These are phyloP conservation scores for Stygiomarasmius scandens DNA, from an alignment of 1,284 basidiomycete species.

Conservation along the genomic window DNA sequence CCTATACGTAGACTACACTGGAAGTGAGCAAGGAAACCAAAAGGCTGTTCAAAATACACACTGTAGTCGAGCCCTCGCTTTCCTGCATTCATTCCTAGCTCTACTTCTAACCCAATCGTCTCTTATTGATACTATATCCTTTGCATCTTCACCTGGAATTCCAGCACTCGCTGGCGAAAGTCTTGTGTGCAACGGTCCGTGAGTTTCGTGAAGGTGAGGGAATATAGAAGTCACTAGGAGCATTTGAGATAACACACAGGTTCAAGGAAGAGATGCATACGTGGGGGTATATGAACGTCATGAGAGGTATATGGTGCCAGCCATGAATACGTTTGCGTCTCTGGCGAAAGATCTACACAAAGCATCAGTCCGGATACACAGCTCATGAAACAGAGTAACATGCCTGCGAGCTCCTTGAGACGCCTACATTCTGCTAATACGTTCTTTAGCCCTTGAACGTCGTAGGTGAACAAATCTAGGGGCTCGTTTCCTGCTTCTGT, in stretches of 20 bases:
- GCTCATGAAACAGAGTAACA: constrained; percentile 9
- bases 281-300: constrained; percentile 24
- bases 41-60: constrained; percentile 21
- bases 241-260: not conserved
- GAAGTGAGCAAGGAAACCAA: not conserved
- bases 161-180: constrained; percentile 67
- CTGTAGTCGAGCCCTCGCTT: constrained; percentile 32
- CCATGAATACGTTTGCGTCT: constrained; percentile 36
- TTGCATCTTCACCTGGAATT: constrained; percentile 56
- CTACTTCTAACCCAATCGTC: constrained; percentile 62
- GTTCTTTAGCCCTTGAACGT: constrained; percentile 45
- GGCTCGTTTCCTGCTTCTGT: constrained; percentile 35
- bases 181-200: constrained; percentile 32
- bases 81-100: constrained; percentile 37
- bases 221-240: constrained; percentile 10
- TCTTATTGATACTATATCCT: constrained; percentile 58
- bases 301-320: constrained; percentile 35
- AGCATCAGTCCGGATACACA: not conserved
- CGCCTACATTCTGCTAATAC: constrained; percentile 53
- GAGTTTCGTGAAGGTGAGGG: constrained; percentile 6
- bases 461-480: constrained; percentile 47
- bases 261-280: constrained; percentile 23
- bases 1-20: constrained; percentile 56
- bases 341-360: constrained; percentile 13
- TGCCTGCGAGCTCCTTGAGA: constrained; percentile 44